Evolutionary conservation across 2,329 filamentous ascomycete genomes (phyloP).

Genomic region (Tolypocladium tropicale): DNA sequence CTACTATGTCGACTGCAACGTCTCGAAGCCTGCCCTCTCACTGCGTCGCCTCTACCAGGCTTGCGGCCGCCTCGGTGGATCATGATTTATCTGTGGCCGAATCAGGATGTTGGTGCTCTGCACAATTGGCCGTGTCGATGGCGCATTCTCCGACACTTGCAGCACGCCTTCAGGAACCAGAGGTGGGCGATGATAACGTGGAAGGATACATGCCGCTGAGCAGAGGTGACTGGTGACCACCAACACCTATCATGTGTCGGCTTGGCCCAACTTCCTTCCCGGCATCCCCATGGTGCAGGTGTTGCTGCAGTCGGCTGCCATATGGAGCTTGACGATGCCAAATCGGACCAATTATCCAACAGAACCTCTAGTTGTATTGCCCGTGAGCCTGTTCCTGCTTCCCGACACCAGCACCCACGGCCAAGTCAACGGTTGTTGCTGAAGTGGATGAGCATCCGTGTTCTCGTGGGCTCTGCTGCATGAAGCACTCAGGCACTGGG

Average conservation of each 20-base stretch:
- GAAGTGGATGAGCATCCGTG: too few relatives aligned
- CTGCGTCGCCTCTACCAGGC: background rate
- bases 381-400: background rate
- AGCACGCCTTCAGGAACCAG: too few relatives aligned
- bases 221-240: fast-evolving
- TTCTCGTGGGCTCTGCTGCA: too few relatives aligned
- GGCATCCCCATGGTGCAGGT: too few relatives aligned
- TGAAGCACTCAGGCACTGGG: too few relatives aligned
- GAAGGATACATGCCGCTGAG: background rate
- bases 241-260: background rate
- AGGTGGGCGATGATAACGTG: background rate
- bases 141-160: background rate
- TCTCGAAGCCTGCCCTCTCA: background rate
- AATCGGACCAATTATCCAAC: background rate
- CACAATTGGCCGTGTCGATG: background rate
- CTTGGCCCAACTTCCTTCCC: background rate
- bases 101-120: background rate
- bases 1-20: background rate
- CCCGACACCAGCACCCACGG: background rate
- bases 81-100: too few relatives aligned
- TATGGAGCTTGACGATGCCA: background rate
- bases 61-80: background rate
- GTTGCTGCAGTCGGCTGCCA: background rate
- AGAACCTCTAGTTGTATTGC: too few relatives aligned
- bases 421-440: background rate